Evolutionary conservation across 768 basidiomycete genomes (phyloP).

Genomic region (Boletus insuetus): DNA sequence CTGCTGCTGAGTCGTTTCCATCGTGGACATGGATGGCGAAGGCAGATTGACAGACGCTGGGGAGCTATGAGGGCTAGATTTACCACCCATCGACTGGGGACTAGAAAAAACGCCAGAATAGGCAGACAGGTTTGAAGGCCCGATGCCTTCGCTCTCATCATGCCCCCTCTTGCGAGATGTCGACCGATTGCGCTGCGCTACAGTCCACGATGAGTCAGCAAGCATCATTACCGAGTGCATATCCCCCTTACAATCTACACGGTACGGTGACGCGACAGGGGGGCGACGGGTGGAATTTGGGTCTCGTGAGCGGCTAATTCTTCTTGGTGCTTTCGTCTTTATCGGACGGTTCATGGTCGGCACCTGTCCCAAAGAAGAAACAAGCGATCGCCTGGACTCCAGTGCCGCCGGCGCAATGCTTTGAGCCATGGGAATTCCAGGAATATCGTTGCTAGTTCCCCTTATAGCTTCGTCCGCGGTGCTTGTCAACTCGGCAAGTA

Average conservation of each 20-base stretch:
- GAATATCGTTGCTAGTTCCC: constrained; percentile 20
- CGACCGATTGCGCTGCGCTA: constrained; percentile 69
- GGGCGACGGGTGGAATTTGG: constrained; percentile 51
- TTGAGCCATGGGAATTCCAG: constrained; percentile 25
- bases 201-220: constrained; percentile 15
- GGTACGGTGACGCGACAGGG: constrained; percentile 61
- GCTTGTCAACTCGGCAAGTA: constrained; percentile 65
- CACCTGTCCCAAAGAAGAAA: constrained; percentile 38
- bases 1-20: constrained; percentile 43
- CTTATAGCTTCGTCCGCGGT: constrained; percentile 69
- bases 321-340: constrained; percentile 46
- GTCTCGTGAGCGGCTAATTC: constrained; percentile 60
- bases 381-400: constrained; percentile 57
- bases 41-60: constrained; percentile 71
- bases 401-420: constrained; percentile 34
- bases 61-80: constrained; percentile 68
- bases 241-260: constrained; percentile 55
- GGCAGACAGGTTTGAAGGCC: constrained; percentile 37
- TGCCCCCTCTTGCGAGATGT: constrained; percentile 71
- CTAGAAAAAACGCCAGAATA: constrained; percentile 59
- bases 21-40: constrained; percentile 58
- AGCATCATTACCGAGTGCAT: not conserved
- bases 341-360: constrained; percentile 47
- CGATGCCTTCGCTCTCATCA: constrained; percentile 58
- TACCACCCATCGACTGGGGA: constrained; percentile 44